Evolutionary conservation across 2,329 filamentous ascomycete species (phyloP).

Genomic region (Claviceps sp.): DNA sequence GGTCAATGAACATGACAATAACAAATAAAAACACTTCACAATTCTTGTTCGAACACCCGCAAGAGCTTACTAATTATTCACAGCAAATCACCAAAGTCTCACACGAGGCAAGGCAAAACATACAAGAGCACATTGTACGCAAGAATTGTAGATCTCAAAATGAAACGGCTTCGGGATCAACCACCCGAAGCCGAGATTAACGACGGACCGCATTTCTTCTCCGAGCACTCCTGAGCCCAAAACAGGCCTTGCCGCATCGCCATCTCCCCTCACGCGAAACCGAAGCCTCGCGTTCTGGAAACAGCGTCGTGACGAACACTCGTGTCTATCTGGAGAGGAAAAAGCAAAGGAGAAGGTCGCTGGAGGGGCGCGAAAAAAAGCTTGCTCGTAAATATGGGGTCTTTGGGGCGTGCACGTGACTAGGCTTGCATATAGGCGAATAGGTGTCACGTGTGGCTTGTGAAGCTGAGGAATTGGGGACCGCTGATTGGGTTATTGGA

Average conservation of each 20-base stretch:
- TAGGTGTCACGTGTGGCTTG: conserved; percentile 13
- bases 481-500: conserved; percentile 26
- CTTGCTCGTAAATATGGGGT: background rate
- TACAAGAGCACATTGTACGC: background rate
- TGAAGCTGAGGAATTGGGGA: conserved; percentile 23
- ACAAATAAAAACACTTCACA: too few relatives aligned
- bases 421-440: conserved; percentile 4
- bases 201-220: conserved; percentile 39
- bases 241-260: conserved; percentile 19
- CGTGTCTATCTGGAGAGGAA: conserved; percentile 37
- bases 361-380: conserved; percentile 5
- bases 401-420: conserved; percentile 10
- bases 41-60: too few relatives aligned
- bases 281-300: background rate
- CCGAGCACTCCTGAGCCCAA: conserved; percentile 24
- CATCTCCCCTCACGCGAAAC: conserved; percentile 14
- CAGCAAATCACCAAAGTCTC: too few relatives aligned
- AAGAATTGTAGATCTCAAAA: conserved; percentile 43
- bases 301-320: conserved; percentile 26
- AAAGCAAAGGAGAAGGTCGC: conserved; percentile 19
- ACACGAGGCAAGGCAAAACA: background rate
- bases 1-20: too few relatives aligned
- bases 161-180: conserved; percentile 40
- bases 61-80: background rate
- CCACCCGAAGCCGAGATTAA: conserved; percentile 41